A percentile compares a stretch with the other conserved stretches of the same genome.
Conservation (phyloP, 2,329 filamentous ascomycete genomes). For the Helotiales sp. region DNA sequence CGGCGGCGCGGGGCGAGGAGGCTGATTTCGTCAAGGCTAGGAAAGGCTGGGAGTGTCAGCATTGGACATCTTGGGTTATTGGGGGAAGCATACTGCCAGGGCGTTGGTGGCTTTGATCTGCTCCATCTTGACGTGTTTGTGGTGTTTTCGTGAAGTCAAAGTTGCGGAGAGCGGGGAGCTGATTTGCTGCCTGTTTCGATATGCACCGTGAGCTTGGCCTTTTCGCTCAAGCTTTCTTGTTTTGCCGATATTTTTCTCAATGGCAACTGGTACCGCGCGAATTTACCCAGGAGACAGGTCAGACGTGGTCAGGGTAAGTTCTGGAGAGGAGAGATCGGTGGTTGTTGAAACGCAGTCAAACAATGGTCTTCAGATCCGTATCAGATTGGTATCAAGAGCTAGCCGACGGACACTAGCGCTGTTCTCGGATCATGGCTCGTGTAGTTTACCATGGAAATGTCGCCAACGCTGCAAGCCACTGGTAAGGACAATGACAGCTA, state of each 20-base stretch:
- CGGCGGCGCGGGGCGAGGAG: conserved; percentile 78
- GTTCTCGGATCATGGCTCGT: background rate
- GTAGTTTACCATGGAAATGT: too few relatives aligned
- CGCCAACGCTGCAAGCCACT: too few relatives aligned
- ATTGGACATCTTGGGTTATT: background rate
- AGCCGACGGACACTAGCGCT: background rate
- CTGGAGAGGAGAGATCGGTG: conserved; percentile 1
- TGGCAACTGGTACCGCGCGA: conserved; percentile 6
- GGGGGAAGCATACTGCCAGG: conserved; percentile 51
- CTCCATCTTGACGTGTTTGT: conserved; percentile 57
- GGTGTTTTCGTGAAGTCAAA: background rate
- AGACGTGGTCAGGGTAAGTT: background rate
- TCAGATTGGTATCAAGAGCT: conserved; percentile 3
- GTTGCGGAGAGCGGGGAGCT: background rate
- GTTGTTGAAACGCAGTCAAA: conserved; percentile 16
- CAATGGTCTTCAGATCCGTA: conserved; percentile 1
- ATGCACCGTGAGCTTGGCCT: background rate
- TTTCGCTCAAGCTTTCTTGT: conserved; percentile 15
- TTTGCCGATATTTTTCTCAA: conserved; percentile 10
- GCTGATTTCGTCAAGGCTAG: conserved; percentile 85
- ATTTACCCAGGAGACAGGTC: background rate
- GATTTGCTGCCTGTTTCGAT: conserved; percentile 18
- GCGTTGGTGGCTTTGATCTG: conserved; percentile 68
- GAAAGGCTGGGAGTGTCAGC: conserved; percentile 67
- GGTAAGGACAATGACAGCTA: background rate